Base-by-base conservation (phyloP, 306 rosid genomes). In the Castanospermum australe region DNA sequence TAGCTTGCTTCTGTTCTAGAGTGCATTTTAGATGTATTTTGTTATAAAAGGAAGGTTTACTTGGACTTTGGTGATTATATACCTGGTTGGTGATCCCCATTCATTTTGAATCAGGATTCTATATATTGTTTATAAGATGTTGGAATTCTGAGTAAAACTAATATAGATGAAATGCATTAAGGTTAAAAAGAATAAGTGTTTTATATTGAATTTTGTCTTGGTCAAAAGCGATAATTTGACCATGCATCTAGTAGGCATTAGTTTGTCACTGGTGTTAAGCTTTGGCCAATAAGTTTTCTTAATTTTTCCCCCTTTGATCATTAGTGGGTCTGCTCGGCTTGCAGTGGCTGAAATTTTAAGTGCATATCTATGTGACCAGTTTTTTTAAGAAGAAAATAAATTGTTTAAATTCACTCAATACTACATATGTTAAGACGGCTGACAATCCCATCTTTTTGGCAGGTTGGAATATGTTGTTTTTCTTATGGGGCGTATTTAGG, bases 381-480 rank as follows among this genome's bases (percentile, higher is more conserved):
- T 11, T 73, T 62, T 55, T 56, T 8, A 24, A 38, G 36, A 57
- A 11, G 41, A 42, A 62, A 73, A 38, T 54, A 25, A 8, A 30
- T 3, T 79, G 14, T 73, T 76, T 36, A 28, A 75, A 75, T 63
- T 80, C 50, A 42, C 65, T 25, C 51, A 24, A 24, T 54, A 52
- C 17, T 24, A 4, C 41, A 6, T 33, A 15, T 56, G 63, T 52
- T 35, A 14, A 32, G 54, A 65, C 48, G 73, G 71, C 76, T 82
- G 59, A 76, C 47, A 18, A 21, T 75, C 62, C 50, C 47, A 10
- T 78, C 71, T 51, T 68, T 45, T 83, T 86, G 74, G 74, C 92
- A 95, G 99, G 97, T 76, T 95, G 99, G 99, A 95, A 95, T 87
- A 95, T 88, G 90, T 77, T 95, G 73, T 89, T 87, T 83, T 95